phyloP scores from a whole-genome alignment of 768 basidiomycete species.

The Pleurotus ostreatus region DNA sequence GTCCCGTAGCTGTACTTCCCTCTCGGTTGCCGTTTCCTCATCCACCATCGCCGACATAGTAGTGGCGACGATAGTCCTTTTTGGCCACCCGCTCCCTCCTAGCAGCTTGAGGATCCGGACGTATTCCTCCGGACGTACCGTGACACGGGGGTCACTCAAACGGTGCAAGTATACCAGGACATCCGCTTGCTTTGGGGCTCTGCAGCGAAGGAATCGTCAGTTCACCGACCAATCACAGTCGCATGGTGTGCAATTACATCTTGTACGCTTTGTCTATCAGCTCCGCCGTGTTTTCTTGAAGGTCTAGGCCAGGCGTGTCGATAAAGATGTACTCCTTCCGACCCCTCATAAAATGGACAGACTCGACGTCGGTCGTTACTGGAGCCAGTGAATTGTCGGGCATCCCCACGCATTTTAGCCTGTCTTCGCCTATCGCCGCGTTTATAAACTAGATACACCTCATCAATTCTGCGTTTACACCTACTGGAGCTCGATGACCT shows the following conservation, averaged over 20 bases:
- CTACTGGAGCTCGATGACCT: not conserved
- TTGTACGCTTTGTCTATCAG: slow-evolving; percentile 10
- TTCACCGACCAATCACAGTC: not conserved
- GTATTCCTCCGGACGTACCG: slow-evolving; percentile 5
- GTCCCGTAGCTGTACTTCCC: slow-evolving; percentile 23
- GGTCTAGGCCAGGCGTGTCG: slow-evolving; percentile 18
- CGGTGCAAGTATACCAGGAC: slow-evolving; percentile 39
- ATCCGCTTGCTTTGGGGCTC: slow-evolving; percentile 7
- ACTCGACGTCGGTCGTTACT: not conserved
- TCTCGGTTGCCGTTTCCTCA: slow-evolving; percentile 13
- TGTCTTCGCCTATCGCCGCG: not conserved
- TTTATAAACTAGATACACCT: not conserved
- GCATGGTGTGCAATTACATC: not conserved
- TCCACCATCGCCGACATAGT: slow-evolving; percentile 33
- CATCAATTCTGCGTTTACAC: not conserved
- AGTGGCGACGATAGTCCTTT: slow-evolving; percentile 39
- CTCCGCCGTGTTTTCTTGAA: not conserved
- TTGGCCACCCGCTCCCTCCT: slow-evolving; percentile 30
- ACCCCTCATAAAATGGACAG: not conserved
- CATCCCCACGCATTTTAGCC: not conserved
- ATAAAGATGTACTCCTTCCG: slow-evolving; percentile 9
- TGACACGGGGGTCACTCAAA: slow-evolving; percentile 27
- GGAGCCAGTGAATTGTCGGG: not conserved
- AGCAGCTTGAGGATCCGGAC: slow-evolving; percentile 6
- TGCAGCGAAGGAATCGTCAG: not conserved